Conservation (phyloP, 2,329 filamentous ascomycete genomes). For the Aureobasidium sp. region DNA sequence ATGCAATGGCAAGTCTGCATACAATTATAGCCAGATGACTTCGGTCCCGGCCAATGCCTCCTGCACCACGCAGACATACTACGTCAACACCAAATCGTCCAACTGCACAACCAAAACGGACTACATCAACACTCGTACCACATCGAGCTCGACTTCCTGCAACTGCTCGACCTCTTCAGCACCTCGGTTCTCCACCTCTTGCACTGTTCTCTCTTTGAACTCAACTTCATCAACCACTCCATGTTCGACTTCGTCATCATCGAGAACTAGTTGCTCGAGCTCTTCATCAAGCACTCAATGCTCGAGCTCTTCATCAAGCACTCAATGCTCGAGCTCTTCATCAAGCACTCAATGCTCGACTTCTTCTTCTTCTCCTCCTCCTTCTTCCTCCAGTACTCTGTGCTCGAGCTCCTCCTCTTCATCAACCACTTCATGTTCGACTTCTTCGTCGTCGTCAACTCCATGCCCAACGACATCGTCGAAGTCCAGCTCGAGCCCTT, state of each 20-base stretch:
- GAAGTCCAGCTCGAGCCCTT: not conserved
- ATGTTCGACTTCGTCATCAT: not conserved
- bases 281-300: not conserved
- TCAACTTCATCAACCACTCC: not conserved
- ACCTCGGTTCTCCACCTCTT: not conserved
- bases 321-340: not conserved
- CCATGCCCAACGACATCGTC: not conserved
- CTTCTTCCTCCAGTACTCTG: not conserved
- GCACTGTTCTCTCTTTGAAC: not conserved
- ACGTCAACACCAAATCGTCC: not conserved
- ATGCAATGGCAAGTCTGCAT: constrained; percentile 3
- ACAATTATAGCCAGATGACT: not conserved
- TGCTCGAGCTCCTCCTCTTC: not conserved
- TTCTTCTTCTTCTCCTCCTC: not conserved
- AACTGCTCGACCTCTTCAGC: constrained; percentile 3
- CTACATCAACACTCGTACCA: not conserved
- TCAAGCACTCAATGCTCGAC: not conserved
- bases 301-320: not conserved
- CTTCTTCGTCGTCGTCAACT: not conserved
- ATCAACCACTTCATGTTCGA: not conserved
- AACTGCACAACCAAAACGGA: not conserved
- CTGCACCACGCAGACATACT: constrained; percentile 9
- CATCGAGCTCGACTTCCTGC: not conserved
- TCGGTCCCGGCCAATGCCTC: not conserved
- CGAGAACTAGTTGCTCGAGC: not conserved